Percentiles rank a stretch among this genome's conserved stretches.
These are phyloP conservation scores for Didymella glomerata DNA, from an alignment of 2,329 filamentous ascomycete species.

Conservation along the genomic window DNA sequence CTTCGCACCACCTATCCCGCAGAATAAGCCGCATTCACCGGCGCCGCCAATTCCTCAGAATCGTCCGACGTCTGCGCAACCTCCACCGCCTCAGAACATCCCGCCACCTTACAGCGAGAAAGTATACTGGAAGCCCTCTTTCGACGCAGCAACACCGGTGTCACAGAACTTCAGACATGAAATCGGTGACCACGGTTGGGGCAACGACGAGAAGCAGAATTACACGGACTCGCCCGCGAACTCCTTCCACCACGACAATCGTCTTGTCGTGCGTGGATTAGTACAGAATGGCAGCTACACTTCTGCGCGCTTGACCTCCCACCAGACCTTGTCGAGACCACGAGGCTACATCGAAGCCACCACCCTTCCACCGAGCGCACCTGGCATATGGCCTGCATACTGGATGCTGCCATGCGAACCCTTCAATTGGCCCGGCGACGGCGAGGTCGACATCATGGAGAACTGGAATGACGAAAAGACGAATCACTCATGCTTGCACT, in stretches of 20 bases:
- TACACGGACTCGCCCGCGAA: constrained; percentile 62
- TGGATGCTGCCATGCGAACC: constrained; percentile 68
- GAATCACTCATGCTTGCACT: constrained; percentile 67
- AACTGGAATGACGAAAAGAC: constrained; percentile 66
- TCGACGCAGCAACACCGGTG: constrained; percentile 58
- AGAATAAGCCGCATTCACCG: constrained; percentile 43
- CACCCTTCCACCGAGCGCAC: constrained; percentile 62
- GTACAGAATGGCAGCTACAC: constrained; percentile 58
- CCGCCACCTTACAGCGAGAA: constrained; percentile 36
- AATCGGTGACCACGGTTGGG: constrained; percentile 67
- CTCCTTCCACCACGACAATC: constrained; percentile 62
- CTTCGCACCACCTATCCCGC: constrained; percentile 42
- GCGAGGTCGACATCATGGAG: constrained; percentile 69
- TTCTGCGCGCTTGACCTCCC: constrained; percentile 64
- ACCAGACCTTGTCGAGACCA: constrained; percentile 60
- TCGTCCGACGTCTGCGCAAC: constrained; percentile 37
- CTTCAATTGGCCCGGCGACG: constrained; percentile 66
- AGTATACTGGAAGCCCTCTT: constrained; percentile 64
- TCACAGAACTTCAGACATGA: constrained; percentile 64
- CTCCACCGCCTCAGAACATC: constrained; percentile 42
- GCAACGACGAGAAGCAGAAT: constrained; percentile 68
- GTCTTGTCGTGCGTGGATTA: constrained; percentile 63
- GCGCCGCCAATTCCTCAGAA: constrained; percentile 39
- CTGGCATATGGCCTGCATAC: constrained; percentile 69
- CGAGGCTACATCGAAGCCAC: constrained; percentile 63